A percentile compares a stretch with the other conserved stretches of the same genome.
These are phyloP conservation scores for Sisymbrium irio DNA, from an alignment of 345 rosid genomes.

Conservation along the genomic window DNA sequence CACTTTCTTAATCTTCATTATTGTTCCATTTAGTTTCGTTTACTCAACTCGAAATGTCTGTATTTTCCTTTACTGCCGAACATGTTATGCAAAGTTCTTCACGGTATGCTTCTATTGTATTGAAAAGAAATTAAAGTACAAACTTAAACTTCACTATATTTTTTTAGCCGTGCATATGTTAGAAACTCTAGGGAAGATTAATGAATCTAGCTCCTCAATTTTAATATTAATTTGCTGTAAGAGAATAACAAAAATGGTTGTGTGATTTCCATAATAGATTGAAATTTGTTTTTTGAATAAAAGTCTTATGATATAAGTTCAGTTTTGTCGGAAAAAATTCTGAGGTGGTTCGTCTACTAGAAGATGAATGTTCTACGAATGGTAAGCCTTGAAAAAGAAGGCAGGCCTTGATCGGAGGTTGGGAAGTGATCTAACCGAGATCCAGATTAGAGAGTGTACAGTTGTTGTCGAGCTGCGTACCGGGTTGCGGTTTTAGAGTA, in stretches of 20 bases:
- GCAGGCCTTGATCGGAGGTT: background rate
- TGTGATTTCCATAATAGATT: background rate
- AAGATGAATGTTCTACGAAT: background rate
- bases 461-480: background rate
- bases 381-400: background rate
- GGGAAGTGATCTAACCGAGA: background rate
- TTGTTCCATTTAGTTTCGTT: background rate
- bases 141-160: background rate
- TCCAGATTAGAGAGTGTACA: background rate
- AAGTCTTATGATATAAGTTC: background rate
- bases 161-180: background rate
- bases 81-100: background rate
- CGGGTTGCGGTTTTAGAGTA: background rate
- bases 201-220: background rate
- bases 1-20: constrained; percentile 35
- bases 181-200: background rate
- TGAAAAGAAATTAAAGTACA: background rate
- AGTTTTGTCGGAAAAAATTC: background rate
- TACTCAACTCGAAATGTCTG: background rate
- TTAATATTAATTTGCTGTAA: background rate
- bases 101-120: background rate
- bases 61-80: background rate
- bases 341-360: background rate
- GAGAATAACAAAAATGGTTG: background rate
- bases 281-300: background rate